Base-by-base conservation (phyloP, 768 basidiomycete genomes). In the Podaxis sp. region DNA sequence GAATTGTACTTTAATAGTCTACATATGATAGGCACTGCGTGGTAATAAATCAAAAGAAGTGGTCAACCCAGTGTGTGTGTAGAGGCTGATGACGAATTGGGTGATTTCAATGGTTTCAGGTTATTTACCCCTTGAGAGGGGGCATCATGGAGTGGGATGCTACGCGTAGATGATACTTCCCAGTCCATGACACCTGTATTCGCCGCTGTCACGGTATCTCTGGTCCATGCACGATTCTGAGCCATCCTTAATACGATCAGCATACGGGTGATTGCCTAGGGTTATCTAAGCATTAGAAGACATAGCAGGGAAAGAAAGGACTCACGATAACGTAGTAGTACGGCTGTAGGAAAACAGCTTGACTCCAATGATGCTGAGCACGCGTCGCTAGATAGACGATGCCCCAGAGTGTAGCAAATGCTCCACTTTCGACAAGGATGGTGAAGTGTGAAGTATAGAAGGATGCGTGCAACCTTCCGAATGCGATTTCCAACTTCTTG, bases 241-340 rank as follows among this genome's bases (percentile, higher is more conserved):
- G 76, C 74, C 73, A 79, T 79, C 27, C 77, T 73, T 11, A 78
- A 67, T 22, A 75, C 68, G 62, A 78, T 77, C 13, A 78, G 64
- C 72, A 77, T 76, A n/a, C 78, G 68, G 7, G 77, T 75, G 2
- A 79, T 70, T 29, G 71, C 69, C 75, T 76, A 54, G 38, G 17
- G 46, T 29, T 41, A 9, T 40, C 19, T 47, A 36, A 54, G 29
- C 22, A 36, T 22, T 8, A 50, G n/a, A 25, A 37, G 22, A 51
- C 22, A 12, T 38, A 50, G 12, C 9, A n/a, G 22, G 12, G 12
- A 54, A 8, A 19, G 47, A 25, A 27, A 55, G 24, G 5, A 68
- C 76, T 63, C 41, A 78, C 78, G 55, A 72, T 63, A 19, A 74
- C 64, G 59, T 73, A 74, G 0, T 70, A 64, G 57, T 70, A 70